Evolutionary conservation across 1,139 yeast species (phyloP), one percentile per base, ranked within the genome.

Genomic region (Saccharomyces hybrid): DNA sequence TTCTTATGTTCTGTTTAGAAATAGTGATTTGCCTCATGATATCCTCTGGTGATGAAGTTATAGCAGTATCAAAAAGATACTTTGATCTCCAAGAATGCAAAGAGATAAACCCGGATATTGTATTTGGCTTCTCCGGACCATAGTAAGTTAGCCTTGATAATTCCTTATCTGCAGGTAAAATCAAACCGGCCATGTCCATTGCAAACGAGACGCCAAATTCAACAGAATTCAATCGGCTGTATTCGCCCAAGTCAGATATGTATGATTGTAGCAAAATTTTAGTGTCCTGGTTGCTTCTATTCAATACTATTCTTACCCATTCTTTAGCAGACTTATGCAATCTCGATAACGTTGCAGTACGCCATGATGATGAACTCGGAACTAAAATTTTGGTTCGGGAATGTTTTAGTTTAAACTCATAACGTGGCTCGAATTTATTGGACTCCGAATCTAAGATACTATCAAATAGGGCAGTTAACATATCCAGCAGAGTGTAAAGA

Each of bases 121-220:
- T 80, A 63, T 84, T 81, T 57, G 78, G 78, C 42, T 72, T 73
- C 59, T 62, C 69, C 2, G 70, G 68, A 5, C 74, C 71, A 11
- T 58, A 52, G 14, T 59, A 55, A 2, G 64, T 56, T 4, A 71
- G 58, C 42, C 65, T 68, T 7, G 72, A 66, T 5, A 70, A 71
- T 62, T 85, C 91, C 57, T 81, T 76, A 62, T 89, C 95, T 48
- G 77, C 78, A 26, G 84, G 77, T 16, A 84, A 73, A 24, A 88
- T 80, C 5, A 80, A 71, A 2, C 95, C 93, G 1, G 96, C 95
- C 83, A 89, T 80, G 62, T 88, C 95, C 58, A 90, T 74, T 0
- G 98, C 98, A 76, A 93, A 88, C 0, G 95, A 84, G 54, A 88
- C 85, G 48, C 96, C 98, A 66, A 80, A 83, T 56, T 87, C 85